Base-by-base conservation (phyloP, 2,329 filamentous ascomycete genomes). In the Phaeosphaeria sp. region DNA sequence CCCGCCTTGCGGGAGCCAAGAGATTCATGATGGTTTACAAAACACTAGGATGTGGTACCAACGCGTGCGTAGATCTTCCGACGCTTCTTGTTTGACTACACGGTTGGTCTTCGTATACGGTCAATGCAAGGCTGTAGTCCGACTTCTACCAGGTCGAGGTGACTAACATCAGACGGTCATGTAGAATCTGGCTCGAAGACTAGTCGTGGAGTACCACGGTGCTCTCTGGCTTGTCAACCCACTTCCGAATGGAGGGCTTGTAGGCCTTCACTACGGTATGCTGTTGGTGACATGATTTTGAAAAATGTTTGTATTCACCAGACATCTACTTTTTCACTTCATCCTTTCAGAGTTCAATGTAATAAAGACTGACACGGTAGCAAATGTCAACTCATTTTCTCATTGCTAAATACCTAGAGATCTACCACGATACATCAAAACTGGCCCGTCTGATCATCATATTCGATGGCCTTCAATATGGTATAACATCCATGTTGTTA, bases 51-150 rank as follows among this genome's bases (percentile, higher is more conserved):
- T 43, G 33, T 21, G 46, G 17, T 36, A 18, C 30, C 36, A 17
- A 13, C 53, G 40, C 43, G 24, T 51, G 25, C 43, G 25, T 15
- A 44, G 18, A 36, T 20, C 45, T 51, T 61, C 61, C 22, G 58
- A 61, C 58, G 36, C 7, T 57, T 47, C 46, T 30, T 22, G 61
- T 61, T 61, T 59, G 56, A 59, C 25, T 47, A 51, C 48, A 53
- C 33, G 18, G 36, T 49, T 47, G 39, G 33, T 42, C 43, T 13
- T 47, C 36, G 49, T 36, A 36, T 52, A 6, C 27, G 30, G 22
- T 60, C 51, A 61, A 59, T 63, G 55, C 60, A 40, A 53, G 30
- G 36, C 51, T 51, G n/a, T 43, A 43, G 11, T 21, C 40, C 17
- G 4, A 20, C 40, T 18, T 43, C 40, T 18, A 7, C 40, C 4